phyloP scores from a whole-genome alignment of 1,139 yeast genomes.

The Yamadazyma mexicana region DNA sequence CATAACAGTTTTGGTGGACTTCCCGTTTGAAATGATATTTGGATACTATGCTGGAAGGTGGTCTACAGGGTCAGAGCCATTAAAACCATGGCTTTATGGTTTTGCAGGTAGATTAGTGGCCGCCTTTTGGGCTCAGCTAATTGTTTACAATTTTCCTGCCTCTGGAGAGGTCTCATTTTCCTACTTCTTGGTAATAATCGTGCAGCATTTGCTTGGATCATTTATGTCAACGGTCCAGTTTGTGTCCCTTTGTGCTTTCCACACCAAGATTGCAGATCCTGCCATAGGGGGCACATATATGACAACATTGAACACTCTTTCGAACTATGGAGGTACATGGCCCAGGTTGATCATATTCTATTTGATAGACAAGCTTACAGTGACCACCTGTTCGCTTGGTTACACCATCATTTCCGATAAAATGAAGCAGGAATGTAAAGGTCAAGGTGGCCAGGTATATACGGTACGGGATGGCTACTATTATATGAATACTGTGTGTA shows the following conservation, averaged over 20 bases:
- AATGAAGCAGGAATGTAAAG: conserved; percentile 50
- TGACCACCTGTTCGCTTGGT: conserved; percentile 49
- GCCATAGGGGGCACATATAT: conserved; percentile 95
- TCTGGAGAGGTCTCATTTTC: conserved; percentile 42
- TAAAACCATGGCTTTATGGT: conserved; percentile 88
- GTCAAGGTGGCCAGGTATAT: conserved; percentile 55
- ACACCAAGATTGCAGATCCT: conserved; percentile 94
- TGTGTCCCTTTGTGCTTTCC: conserved; percentile 92
- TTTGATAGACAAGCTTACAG: conserved; percentile 77
- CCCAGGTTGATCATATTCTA: conserved; percentile 78
- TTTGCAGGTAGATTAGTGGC: conserved; percentile 81
- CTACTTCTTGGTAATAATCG: conserved; percentile 69
- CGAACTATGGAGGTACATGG: conserved; percentile 98
- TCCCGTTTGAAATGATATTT: conserved; percentile 92
- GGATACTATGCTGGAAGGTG: conserved; percentile 96
- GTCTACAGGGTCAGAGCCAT: conserved; percentile 74
- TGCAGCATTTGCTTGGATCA: conserved; percentile 82
- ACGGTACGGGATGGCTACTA: conserved; percentile 79
- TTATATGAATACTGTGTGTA: conserved; percentile 71
- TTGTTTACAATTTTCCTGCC: conserved; percentile 72
- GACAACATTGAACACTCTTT: conserved; percentile 90
- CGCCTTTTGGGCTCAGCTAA: conserved; percentile 72
- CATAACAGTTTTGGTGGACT: conserved; percentile 86
- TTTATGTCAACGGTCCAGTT: conserved; percentile 95
- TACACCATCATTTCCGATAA: conserved; percentile 25